Evolutionary conservation across 371 early-diverging fungal species (phyloP).

Genomic region (Zychaea mexicana): DNA sequence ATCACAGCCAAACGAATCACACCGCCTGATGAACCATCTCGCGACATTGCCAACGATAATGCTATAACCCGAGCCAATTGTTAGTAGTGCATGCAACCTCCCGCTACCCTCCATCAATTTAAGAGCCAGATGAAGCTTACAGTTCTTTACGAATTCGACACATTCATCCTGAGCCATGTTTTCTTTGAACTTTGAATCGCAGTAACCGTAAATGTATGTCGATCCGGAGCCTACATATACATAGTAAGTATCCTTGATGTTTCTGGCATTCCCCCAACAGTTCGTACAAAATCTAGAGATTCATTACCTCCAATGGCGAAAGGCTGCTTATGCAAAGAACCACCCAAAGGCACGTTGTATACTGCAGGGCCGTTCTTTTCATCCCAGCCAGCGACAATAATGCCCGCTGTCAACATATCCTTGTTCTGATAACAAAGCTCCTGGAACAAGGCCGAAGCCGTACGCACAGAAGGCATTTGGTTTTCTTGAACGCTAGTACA

Average conservation of each 20-base stretch:
- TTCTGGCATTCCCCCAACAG: background rate
- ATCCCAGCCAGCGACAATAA: constrained; percentile 99
- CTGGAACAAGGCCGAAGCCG: constrained; percentile 93
- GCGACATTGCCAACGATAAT: constrained; percentile 93
- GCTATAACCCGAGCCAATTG: constrained; percentile 48
- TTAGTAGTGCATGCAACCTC: background rate
- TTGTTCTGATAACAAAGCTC: constrained; percentile 97
- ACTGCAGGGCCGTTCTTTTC: constrained; percentile 90
- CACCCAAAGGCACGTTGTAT: constrained; percentile 95
- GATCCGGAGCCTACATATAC: constrained; percentile 85
- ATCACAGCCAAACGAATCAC: constrained; percentile 97
- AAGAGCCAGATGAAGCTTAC: constrained; percentile 57
- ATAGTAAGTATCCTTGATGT: background rate
- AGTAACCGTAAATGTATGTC: constrained; percentile 98
- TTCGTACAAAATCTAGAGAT: background rate
- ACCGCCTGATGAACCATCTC: constrained; percentile 99
- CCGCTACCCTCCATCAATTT: background rate
- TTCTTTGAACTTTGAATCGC: constrained; percentile 87
- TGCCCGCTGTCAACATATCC: constrained; percentile 89
- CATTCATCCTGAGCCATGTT: constrained; percentile 93
- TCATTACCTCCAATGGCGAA: constrained; percentile 92
- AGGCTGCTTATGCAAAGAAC: constrained; percentile 90
- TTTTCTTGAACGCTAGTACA: constrained; percentile 89
- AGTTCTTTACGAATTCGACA: constrained; percentile 93
- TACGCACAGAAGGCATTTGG: constrained; percentile 85